phyloP scores from a whole-genome alignment of 73 alveolate species.

The Paramecium pentaurelia region DNA sequence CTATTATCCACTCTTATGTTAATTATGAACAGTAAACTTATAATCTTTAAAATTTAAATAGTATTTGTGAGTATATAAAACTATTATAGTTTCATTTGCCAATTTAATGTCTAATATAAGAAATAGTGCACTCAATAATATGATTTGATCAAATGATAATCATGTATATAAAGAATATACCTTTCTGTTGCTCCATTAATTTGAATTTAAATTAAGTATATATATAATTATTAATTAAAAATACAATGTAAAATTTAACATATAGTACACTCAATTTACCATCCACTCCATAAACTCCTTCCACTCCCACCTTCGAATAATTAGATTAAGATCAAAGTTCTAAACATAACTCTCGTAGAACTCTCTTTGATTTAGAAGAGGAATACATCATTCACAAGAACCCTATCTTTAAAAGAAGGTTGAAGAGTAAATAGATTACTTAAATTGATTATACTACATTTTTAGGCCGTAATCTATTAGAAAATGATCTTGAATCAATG shows the following conservation, averaged over 20 bases:
- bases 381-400: neutral
- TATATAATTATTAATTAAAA: neutral
- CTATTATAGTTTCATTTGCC: neutral
- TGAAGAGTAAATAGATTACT: neutral
- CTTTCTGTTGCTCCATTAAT: neutral
- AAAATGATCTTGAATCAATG: neutral
- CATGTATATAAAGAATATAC: neutral
- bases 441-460: neutral
- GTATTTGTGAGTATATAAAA: neutral
- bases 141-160: neutral
- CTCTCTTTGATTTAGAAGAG: neutral
- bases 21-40: no score
- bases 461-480: neutral
- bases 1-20: no score
- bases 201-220: neutral
- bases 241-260: neutral
- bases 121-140: neutral
- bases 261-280: neutral
- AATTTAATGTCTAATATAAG: no score
- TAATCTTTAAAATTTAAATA: neutral
- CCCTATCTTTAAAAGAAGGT: neutral
- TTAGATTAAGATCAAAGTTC: neutral
- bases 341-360: neutral
- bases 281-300: neutral
- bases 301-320: neutral